phyloP scores from a whole-genome alignment of 495 filamentous ascomycete species.

The Hypoxylon rickii region DNA sequence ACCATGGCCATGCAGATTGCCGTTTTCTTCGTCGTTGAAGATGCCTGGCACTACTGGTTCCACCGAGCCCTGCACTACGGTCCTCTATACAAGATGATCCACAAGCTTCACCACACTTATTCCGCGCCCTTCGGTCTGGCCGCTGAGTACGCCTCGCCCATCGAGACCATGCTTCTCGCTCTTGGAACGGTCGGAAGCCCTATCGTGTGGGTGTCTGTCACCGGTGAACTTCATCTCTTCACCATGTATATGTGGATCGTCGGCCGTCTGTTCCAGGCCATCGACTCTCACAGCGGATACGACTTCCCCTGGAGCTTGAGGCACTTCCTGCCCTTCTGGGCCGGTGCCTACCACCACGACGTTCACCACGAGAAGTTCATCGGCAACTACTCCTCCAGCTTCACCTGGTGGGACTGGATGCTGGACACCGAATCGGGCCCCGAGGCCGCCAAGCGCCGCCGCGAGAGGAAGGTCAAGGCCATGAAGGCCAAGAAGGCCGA shows the following conservation, averaged over 20 bases:
- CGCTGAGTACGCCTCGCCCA: conserved; percentile 96
- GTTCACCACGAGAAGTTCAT: conserved; percentile 96
- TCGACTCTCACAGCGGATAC: conserved; percentile 95
- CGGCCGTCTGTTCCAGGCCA: conserved; percentile 91
- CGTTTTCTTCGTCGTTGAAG: conserved; percentile 94
- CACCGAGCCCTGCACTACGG: conserved; percentile 96
- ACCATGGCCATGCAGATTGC: conserved; percentile 92
- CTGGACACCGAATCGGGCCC: conserved; percentile 92
- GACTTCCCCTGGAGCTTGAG: conserved; percentile 97
- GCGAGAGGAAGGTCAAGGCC: conserved; percentile 75
- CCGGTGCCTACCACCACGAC: conserved; percentile 95
- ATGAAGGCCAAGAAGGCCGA: conserved; percentile 65
- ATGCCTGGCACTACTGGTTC: conserved; percentile 98
- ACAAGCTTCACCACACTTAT: conserved; percentile 99
- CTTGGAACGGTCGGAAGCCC: conserved; percentile 83
- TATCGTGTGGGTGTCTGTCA: conserved; percentile 83
- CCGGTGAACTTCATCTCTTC: conserved; percentile 85
- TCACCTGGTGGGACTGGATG: conserved; percentile 97
- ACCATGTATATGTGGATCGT: conserved; percentile 99
- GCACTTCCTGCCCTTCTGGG: conserved; percentile 97
- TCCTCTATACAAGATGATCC: conserved; percentile 88
- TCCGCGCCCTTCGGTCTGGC: conserved; percentile 95
- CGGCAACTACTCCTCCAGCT: conserved; percentile 96
- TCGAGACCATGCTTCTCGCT: conserved; percentile 98
- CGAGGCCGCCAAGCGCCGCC: conserved; percentile 80